A percentile compares a stretch with the other conserved stretches of the same genome.
phyloP scores from a whole-genome alignment of 495 filamentous ascomycete species.

The Hypoxylon cercidicola region DNA sequence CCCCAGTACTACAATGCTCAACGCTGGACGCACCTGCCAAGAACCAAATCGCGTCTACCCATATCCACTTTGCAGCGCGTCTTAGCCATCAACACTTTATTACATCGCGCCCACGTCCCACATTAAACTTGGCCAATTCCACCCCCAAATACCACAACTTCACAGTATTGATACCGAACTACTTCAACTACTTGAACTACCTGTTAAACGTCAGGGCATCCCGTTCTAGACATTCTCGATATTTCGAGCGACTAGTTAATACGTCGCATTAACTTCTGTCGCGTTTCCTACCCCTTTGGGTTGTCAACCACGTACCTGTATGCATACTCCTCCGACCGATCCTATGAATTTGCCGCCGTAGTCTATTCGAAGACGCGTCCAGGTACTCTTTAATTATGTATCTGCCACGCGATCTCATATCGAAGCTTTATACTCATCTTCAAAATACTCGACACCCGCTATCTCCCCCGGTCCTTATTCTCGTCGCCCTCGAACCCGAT shows the following conservation, averaged over 20 bases:
- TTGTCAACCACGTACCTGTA: background rate
- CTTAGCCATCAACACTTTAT: conserved; percentile 35
- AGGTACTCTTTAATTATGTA: conserved; percentile 73
- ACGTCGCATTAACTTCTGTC: too few relatives aligned
- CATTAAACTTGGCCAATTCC: conserved; percentile 12
- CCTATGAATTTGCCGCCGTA: conserved; percentile 46
- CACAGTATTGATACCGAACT: conserved; percentile 23
- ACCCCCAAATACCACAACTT: conserved; percentile 16
- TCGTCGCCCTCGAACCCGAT: conserved; percentile 94
- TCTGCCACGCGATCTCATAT: conserved; percentile 88
- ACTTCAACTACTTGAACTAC: too few relatives aligned
- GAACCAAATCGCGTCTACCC: conserved; percentile 34
- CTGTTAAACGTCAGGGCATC: too few relatives aligned
- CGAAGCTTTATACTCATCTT: conserved; percentile 89
- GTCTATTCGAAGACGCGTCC: conserved; percentile 48
- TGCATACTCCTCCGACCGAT: conserved; percentile 34
- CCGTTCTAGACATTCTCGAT: too few relatives aligned
- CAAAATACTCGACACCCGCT: conserved; percentile 81
- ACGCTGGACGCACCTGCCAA: conserved; percentile 16
- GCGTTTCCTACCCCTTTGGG: too few relatives aligned
- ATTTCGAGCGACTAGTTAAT: too few relatives aligned
- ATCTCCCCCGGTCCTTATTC: conserved; percentile 89
- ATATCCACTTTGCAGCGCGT: conserved; percentile 31
- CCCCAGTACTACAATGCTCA: conserved; percentile 12
- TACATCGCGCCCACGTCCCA: conserved; percentile 2